Percentiles rank a stretch among this genome's conserved stretches.
phyloP scores from a whole-genome alignment of 2,329 filamentous ascomycete species.

The Exophiala aquamarina region DNA sequence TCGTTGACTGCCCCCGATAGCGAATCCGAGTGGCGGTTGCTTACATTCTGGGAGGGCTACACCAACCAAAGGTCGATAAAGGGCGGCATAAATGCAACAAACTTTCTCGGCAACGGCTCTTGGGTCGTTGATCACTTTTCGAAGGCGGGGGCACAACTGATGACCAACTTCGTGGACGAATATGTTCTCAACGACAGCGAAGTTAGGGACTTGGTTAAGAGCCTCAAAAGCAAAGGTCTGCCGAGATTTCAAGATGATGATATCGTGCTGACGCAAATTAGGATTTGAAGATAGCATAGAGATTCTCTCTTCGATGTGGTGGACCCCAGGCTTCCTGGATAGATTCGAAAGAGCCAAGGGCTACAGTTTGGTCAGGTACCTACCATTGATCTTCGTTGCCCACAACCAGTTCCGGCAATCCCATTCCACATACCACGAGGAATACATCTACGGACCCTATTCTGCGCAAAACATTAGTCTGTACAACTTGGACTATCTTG shows the following conservation, averaged over 20 bases:
- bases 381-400: conserved; percentile 35
- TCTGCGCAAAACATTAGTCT: not conserved
- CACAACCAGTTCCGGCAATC: conserved; percentile 22
- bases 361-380: conserved; percentile 35
- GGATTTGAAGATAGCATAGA: conserved; percentile 40
- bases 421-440: conserved; percentile 12
- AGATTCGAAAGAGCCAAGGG: conserved; percentile 34
- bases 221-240: conserved; percentile 38
- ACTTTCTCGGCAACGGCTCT: conserved; percentile 37
- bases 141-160: conserved; percentile 35
- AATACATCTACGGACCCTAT: conserved; percentile 11
- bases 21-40: conserved; percentile 27
- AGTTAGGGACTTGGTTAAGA: conserved; percentile 31
- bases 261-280: not conserved
- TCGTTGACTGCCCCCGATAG: not conserved
- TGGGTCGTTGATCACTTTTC: conserved; percentile 43
- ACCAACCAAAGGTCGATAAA: conserved; percentile 6
- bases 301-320: conserved; percentile 34
- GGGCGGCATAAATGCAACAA: conserved; percentile 14
- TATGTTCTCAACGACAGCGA: conserved; percentile 36
- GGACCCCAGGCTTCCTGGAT: conserved; percentile 36
- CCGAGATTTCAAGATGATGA: not conserved
- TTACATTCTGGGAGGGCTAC: conserved; percentile 31
- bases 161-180: conserved; percentile 41
- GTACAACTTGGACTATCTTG: not conserved